Percentiles rank a stretch among this genome's conserved stretches.
phyloP scores from a whole-genome alignment of 225 moss, liverwort and hornwort species.

The Takakia lepidozioides region DNA sequence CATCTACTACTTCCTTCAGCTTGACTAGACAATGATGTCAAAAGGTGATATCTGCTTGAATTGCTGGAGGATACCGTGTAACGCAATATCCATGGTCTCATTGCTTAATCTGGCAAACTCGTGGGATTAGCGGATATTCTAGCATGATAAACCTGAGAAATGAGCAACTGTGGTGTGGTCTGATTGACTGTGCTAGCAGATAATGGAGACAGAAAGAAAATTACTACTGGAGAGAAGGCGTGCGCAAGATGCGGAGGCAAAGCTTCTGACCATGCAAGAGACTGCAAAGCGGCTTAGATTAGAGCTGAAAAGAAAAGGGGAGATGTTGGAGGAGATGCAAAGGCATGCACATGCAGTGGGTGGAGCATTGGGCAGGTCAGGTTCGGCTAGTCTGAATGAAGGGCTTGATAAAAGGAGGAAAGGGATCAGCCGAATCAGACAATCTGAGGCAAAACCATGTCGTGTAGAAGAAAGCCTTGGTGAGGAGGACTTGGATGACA shows the following conservation, averaged over 20 bases:
- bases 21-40: too few relatives aligned
- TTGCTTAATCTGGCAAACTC: too few relatives aligned
- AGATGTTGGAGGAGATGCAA: slow-evolving; percentile 60
- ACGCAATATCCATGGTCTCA: too few relatives aligned
- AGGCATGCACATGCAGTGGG: slow-evolving; percentile 26
- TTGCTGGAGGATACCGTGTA: too few relatives aligned
- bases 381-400: slow-evolving; percentile 39
- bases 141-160: too few relatives aligned
- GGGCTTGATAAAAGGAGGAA: slow-evolving; percentile 49
- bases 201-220: slow-evolving; percentile 57
- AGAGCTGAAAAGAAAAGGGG: slow-evolving; percentile 62
- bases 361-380: slow-evolving; percentile 21
- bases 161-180: too few relatives aligned
- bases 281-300: slow-evolving; percentile 42
- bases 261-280: slow-evolving; percentile 52
- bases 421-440: slow-evolving; percentile 32
- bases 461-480: slow-evolving; percentile 19
- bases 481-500: slow-evolving; percentile 50
- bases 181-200: slow-evolving; percentile 53
- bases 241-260: slow-evolving; percentile 61
- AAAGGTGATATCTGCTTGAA: too few relatives aligned
- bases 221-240: slow-evolving; percentile 46
- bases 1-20: background rate
- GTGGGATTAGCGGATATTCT: too few relatives aligned
- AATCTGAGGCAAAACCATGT: slow-evolving; percentile 19